Conservation (phyloP, 208 protist species). For the Trypanosoma melophagium region DNA sequence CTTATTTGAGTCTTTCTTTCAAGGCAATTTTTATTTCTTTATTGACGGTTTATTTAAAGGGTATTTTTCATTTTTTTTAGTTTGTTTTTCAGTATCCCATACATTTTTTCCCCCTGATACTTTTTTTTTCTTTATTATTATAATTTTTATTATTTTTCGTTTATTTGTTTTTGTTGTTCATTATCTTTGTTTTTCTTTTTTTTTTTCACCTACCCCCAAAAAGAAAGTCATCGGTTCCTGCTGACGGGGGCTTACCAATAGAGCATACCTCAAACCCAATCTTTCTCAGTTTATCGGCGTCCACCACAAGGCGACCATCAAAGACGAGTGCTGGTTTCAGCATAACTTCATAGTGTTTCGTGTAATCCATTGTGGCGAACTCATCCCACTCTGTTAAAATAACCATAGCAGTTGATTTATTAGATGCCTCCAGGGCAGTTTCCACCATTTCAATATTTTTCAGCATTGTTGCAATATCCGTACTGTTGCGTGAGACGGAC, state of each 20-base stretch:
- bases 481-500: background rate
- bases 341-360: conserved; percentile 90
- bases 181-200: background rate
- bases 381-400: conserved; percentile 98
- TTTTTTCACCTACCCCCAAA: background rate
- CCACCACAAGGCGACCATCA: conserved; percentile 92
- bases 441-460: conserved; percentile 30
- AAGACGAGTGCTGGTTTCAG: conserved; percentile 95
- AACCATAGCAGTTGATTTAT: conserved; percentile 87
- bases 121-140: too few species aligned
- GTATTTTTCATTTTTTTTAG: too few species aligned
- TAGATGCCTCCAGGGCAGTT: conserved; percentile 71
- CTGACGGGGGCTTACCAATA: conserved; percentile 62
- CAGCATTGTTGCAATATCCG: conserved; percentile 19
- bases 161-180: background rate
- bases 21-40: too few species aligned
- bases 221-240: background rate
- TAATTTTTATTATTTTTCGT: too few species aligned
- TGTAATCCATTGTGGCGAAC: conserved; percentile 91
- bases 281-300: conserved; percentile 51
- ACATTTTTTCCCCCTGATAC: too few species aligned
- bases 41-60: too few species aligned
- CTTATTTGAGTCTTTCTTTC: too few species aligned
- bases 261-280: conserved; percentile 92
- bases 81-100: too few species aligned